Base-by-base conservation (phyloP, 2,329 filamentous ascomycete genomes). In the Uncinocarpus reesii region DNA sequence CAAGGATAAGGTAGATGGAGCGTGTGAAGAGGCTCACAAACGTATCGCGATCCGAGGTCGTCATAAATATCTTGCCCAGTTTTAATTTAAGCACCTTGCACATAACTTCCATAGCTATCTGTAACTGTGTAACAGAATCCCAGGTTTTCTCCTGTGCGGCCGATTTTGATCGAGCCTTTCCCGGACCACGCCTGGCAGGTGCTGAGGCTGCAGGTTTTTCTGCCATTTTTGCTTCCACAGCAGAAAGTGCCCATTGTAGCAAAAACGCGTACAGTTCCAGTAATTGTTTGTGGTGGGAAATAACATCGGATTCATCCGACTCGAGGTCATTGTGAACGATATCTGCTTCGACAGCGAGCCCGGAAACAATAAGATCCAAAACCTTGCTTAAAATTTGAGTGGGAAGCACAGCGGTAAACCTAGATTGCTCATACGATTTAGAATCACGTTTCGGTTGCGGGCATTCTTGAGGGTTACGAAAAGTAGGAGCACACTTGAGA, bases 201-300 rank as follows among this genome's bases (percentile, higher is more conserved):
- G 84, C 81, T 1, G 81, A 76, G 6, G 82, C 71, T 1, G 83
- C 81, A 0, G 87, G 81, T 67, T 93, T 96, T 66, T 96, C 92
- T 38, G 88, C 84, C 1, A 88, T 84, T 67, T 95, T 94, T 32
- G 85, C 83, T 67, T 98, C 92, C 42, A 95, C 86, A n/a, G 85
- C 87, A 5, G 88, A 84, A 55, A 96, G 84, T 5, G 87, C 86
- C 93, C 92, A 98, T 66, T 95, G 89, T 42, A 98, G 71, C 8
- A 98, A 73, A 61, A 95, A 98, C 28, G 83, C 90, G 63, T 93
- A 96, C 61, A 94, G 85, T 64, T 98, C 92, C 55, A 98, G 77
- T 1, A 95, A 75, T 56, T 85, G 81, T 67, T 95, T 95, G 71
- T 98, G 90, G 59, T 93, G 83, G 32, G 82, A 76, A 40, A 94